A percentile compares a stretch with the other conserved stretches of the same genome.
phyloP scores from a whole-genome alignment of 805 yeast genomes.

The Candida odintsovae region DNA sequence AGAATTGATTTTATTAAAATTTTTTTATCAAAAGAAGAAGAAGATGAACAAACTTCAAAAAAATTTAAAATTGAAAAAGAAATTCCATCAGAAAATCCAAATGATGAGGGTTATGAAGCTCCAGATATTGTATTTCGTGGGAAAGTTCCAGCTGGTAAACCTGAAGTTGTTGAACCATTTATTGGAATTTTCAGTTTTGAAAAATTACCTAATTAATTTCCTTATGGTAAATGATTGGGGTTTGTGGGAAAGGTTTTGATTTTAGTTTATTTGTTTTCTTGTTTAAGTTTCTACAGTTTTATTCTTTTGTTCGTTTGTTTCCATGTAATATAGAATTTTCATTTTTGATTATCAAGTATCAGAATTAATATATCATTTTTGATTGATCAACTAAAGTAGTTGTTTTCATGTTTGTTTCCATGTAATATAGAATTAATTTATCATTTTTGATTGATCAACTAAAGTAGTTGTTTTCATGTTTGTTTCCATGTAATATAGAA shows the following conservation, averaged over 20 bases:
- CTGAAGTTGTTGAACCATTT: slow-evolving; percentile 46
- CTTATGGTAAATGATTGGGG: no score
- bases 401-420: background rate
- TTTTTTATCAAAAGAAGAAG: slow-evolving; percentile 20
- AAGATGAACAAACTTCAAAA: slow-evolving; percentile 4
- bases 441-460: background rate
- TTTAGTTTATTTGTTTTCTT: no score
- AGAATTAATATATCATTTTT: background rate
- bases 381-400: background rate
- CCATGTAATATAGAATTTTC: background rate
- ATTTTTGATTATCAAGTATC: no score
- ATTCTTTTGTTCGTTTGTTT: background rate
- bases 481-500: background rate
- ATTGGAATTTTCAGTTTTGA: slow-evolving; percentile 52
- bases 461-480: background rate
- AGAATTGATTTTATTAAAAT: slow-evolving; percentile 49
- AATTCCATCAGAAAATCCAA: slow-evolving; percentile 25
- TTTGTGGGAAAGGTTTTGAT: no score
- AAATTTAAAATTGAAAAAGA: slow-evolving; percentile 6
- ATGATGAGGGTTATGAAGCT: slow-evolving; percentile 32
- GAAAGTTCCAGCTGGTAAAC: slow-evolving; percentile 46
- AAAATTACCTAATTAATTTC: slow-evolving; percentile 10
- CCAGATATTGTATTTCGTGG: slow-evolving; percentile 48
- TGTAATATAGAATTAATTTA: no score
- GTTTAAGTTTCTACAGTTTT: no score